A percentile compares a stretch with the other conserved stretches of the same genome.
These are phyloP conservation scores for Aspergillus luchuensis DNA, from an alignment of 2,329 filamentous ascomycete genomes.

Conservation along the genomic window DNA sequence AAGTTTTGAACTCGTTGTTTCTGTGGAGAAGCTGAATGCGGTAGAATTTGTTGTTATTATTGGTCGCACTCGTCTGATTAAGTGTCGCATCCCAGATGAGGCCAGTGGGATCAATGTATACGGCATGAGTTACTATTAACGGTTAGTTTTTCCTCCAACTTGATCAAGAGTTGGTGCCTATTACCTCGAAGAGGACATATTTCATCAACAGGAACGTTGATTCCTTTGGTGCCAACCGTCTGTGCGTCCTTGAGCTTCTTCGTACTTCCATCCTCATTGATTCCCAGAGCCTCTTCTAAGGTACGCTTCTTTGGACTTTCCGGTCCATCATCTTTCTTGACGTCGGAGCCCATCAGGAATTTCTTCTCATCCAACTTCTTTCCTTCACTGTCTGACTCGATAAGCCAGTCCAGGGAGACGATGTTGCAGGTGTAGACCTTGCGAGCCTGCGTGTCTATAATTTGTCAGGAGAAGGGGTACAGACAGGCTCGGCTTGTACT, in stretches of 20 bases:
- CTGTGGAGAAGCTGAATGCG: conserved; percentile 63
- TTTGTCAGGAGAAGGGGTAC: conserved; percentile 38
- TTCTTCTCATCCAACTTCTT: conserved; percentile 43
- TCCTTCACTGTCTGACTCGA: conserved; percentile 54
- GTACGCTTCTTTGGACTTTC: conserved; percentile 36
- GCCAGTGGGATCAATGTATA: conserved; percentile 67
- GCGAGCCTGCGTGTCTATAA: conserved; percentile 48
- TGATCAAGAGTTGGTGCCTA: not conserved
- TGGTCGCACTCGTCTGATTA: conserved; percentile 71
- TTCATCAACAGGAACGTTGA: conserved; percentile 54
- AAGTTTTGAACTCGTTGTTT: conserved; percentile 55
- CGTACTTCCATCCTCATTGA: conserved; percentile 25
- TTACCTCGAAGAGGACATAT: conserved; percentile 18
- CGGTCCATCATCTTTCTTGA: conserved; percentile 24
- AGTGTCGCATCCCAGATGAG: conserved; percentile 77
- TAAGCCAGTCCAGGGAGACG: conserved; percentile 63
- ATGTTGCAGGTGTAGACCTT: conserved; percentile 54
- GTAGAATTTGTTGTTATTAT: conserved; percentile 85
- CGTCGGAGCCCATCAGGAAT: conserved; percentile 35
- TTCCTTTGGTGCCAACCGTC: conserved; percentile 43
- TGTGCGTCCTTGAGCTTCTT: conserved; percentile 51
- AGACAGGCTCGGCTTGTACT: conserved; percentile 36
- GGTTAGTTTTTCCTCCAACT: not conserved
- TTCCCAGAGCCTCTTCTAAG: conserved; percentile 19
- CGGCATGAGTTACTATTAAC: conserved; percentile 33